A percentile compares a stretch with the other conserved stretches of the same genome.
Conservation (phyloP, 129 eudicot genomes). For the Apium graveolens region DNA sequence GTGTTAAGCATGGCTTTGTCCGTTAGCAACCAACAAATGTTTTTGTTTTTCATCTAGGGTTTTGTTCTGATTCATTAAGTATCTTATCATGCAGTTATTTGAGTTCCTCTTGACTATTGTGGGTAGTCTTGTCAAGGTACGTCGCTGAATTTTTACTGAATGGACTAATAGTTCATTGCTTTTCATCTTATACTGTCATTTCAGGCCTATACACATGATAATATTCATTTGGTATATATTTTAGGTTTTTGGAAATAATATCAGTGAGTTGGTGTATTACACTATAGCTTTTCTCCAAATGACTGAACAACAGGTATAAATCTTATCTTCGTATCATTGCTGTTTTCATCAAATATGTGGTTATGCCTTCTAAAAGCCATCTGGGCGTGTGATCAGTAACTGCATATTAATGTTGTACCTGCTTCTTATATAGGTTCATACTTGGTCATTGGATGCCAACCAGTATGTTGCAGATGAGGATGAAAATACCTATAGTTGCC, state of each 20-base stretch:
- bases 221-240: not conserved
- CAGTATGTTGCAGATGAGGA: slow-evolving; percentile 97
- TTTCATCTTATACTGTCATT: slow-evolving; percentile 2
- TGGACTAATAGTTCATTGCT: slow-evolving; percentile 1
- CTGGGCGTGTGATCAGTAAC: not conserved
- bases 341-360: not conserved
- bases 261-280: slow-evolving; percentile 78
- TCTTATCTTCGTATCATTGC: not conserved
- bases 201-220: not conserved
- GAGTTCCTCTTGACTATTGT: slow-evolving; percentile 74
- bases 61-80: not conserved
- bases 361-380: not conserved
- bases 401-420: not conserved
- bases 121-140: slow-evolving; percentile 76
- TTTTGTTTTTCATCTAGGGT: not conserved
- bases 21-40: not conserved
- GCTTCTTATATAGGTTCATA: slow-evolving; percentile 45
- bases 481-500: slow-evolving; percentile 83
- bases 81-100: slow-evolving; percentile 53
- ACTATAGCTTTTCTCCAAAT: slow-evolving; percentile 86
- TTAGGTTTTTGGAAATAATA: slow-evolving; percentile 67
- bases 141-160: slow-evolving; percentile 9
- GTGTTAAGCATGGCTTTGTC: not conserved
- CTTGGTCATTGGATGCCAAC: slow-evolving; percentile 92
- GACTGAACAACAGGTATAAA: slow-evolving; percentile 88